Percentiles rank a stretch among this genome's conserved stretches.
Evolutionary conservation across 306 rosid genomes (phyloP).

Genomic region (Dryas drummondii): DNA sequence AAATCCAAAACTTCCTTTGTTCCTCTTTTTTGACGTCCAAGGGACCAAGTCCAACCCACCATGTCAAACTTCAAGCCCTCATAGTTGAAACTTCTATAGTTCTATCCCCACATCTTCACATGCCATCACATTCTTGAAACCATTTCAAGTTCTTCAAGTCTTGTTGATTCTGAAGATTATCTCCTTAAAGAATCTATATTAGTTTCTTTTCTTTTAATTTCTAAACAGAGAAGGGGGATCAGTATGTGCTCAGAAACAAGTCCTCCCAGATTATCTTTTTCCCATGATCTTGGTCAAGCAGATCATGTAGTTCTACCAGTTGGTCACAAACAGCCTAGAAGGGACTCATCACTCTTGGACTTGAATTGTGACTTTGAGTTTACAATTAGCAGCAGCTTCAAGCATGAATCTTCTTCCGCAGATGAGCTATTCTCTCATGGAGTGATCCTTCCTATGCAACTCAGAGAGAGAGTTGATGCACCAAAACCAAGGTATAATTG

Average conservation of each 20-base stretch:
- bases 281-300: constrained; percentile 42
- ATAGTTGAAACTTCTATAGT: constrained; percentile 20
- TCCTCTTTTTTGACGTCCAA: constrained; percentile 34
- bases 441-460: constrained; percentile 60
- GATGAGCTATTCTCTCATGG: constrained; percentile 93
- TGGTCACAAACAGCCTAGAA: constrained; percentile 30
- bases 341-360: constrained; percentile 48
- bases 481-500: constrained; percentile 20
- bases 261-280: constrained; percentile 75
- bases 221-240: neutral
- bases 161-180: neutral
- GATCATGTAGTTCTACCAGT: constrained; percentile 18
- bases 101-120: neutral
- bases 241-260: constrained; percentile 69
- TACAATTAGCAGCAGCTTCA: constrained; percentile 39
- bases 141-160: neutral
- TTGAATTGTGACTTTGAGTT: constrained; percentile 77
- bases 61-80: constrained; percentile 27
- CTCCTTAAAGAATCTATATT: neutral
- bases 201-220: neutral
- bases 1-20: constrained; percentile 7
- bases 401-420: constrained; percentile 58
- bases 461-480: constrained; percentile 30
- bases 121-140: constrained; percentile 14
- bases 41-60: constrained; percentile 17